Evolutionary conservation across 768 basidiomycete genomes (phyloP).

Genomic region (Boletales sp.): DNA sequence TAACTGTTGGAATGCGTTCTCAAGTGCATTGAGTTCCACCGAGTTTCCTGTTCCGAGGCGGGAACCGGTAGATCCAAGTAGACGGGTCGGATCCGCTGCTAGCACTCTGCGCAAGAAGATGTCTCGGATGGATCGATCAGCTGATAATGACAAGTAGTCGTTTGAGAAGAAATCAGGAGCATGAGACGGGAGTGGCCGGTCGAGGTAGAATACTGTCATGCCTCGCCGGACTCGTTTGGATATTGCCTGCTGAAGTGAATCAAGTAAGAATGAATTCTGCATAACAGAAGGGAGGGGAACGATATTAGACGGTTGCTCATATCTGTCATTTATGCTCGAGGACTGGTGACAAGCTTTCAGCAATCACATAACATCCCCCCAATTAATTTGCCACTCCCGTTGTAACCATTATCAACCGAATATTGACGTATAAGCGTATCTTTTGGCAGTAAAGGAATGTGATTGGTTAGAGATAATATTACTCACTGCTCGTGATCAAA

Average conservation of each 20-base stretch:
- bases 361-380: neutral
- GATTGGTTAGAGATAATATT: neutral
- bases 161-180: constrained; percentile 43
- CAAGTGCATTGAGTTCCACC: constrained; percentile 10
- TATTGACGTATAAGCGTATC: neutral
- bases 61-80: constrained; percentile 50
- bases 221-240: constrained; percentile 3
- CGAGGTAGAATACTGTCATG: constrained; percentile 9
- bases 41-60: constrained; percentile 44
- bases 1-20: constrained; percentile 8
- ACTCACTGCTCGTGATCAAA: neutral
- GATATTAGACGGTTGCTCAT: neutral
- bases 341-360: neutral
- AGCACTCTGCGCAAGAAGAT: constrained; percentile 31
- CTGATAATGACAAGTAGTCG: constrained; percentile 48
- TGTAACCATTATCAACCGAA: neutral
- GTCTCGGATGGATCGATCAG: constrained; percentile 29
- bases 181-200: constrained; percentile 16
- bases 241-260: constrained; percentile 16
- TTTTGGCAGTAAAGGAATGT: neutral
- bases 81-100: constrained; percentile 6
- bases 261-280: constrained; percentile 8
- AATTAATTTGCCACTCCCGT: neutral
- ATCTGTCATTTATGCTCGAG: constrained; percentile 8
- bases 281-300: constrained; percentile 1